phyloP scores from a whole-genome alignment of 2,329 filamentous ascomycete genomes.

The Fusarium oxysporum region DNA sequence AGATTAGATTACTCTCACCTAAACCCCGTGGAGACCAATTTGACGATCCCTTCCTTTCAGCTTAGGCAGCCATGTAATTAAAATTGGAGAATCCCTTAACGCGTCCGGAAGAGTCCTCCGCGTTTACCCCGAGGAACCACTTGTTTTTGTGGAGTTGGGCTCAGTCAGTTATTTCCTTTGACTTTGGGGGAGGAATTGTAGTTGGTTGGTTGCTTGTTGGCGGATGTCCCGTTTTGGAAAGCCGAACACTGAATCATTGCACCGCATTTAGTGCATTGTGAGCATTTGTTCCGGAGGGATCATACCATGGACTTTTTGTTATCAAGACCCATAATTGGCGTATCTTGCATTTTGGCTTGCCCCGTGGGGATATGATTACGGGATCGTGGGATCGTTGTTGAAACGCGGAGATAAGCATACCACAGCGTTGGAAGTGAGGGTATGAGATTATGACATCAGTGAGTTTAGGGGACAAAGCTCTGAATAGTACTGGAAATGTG shows the following conservation, averaged over 20 bases:
- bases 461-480: rapidly evolving
- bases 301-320: not conserved
- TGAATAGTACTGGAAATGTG: too few relatives aligned
- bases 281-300: rapidly evolving
- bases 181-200: not conserved
- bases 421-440: not conserved
- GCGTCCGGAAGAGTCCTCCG: not conserved
- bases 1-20: conserved; percentile 3
- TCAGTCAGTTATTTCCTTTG: not conserved
- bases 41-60: not conserved
- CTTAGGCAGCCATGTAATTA: not conserved
- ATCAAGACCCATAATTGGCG: not conserved
- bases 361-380: conserved; percentile 5
- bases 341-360: not conserved
- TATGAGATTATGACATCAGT: not conserved
- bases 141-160: not conserved
- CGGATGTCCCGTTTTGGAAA: conserved; percentile 10
- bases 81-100: conserved; percentile 7
- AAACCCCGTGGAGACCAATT: not conserved
- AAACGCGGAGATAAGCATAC: conserved; percentile 1
- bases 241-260: not conserved
- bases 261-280: not conserved
- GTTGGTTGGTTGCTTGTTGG: not conserved
- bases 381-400: not conserved
- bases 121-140: not conserved